Evolutionary conservation across 768 basidiomycete genomes (phyloP), one percentile per base, ranked within the genome.

Genomic region (Serendipita indica): DNA sequence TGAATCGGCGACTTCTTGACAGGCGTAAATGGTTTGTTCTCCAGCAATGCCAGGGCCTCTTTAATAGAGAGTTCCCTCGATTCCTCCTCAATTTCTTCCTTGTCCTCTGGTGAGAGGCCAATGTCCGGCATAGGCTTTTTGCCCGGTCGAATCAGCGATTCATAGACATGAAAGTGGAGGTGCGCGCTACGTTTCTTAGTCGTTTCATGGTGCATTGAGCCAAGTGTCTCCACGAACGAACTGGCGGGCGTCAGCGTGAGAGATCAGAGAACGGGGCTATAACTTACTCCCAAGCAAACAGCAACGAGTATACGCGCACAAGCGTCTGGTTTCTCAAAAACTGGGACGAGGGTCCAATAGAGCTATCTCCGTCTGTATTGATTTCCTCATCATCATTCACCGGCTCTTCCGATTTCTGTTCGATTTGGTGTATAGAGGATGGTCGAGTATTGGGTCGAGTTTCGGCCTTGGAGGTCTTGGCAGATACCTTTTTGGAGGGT

Each of bases 141-240:
- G 20, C 46, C 39, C 16, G 61, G 60, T 2, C 57, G 57, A 16
- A 54, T 22, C 7, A 66, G 58, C 5, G 32, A 58, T 54, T 70
- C 69, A 56, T 67, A 66, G 49, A 69, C 60, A 58, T 70, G 69
- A 25, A 70, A 43, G 45, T 68, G 65, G 13, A 66, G 37, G 12
- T 62, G 16, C 34, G 62, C 46, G 2, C 60, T 39, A n/a, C 62
- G 58, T 18, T 61, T 62, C 2, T 58, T 27, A 1, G 43, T 12
- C 60, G 37, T 25, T 46, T 60, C 34, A 22, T 60, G 39, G 58
- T 27, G 61, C 46, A 60, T 68, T 0, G 32, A n/a, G 5, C 62
- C 57, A 10, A 70, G 61, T 18, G 67, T 64, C 10, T 60, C 41
- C 27, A 64, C 61, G 46, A 68, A 66, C 10, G 61, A 62, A 2